Conservation (phyloP, 2,329 filamentous ascomycete species). For the Triangularia verruculosa region DNA sequence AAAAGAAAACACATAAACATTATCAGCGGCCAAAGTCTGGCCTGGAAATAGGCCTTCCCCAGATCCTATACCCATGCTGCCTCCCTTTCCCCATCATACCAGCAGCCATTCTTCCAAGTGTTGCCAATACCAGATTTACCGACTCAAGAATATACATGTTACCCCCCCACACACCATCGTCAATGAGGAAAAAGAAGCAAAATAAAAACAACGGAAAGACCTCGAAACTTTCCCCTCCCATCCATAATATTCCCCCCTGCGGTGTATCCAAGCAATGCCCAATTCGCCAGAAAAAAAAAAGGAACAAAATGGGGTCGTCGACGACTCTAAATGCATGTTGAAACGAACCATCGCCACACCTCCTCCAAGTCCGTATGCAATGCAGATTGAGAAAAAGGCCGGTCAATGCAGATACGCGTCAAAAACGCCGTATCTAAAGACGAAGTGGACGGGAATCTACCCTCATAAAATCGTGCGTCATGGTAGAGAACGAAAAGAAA, state of each 20-base stretch:
- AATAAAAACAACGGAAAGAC: neutral
- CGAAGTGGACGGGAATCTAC: neutral
- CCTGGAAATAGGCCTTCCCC: constrained; percentile 6
- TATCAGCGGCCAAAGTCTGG: constrained; percentile 13
- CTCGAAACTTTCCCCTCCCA: neutral
- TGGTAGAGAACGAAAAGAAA: neutral
- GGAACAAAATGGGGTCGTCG: too few relatives aligned
- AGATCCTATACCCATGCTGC: neutral
- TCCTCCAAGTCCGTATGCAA: too few relatives aligned
- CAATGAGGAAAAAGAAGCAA: neutral
- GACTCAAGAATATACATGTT: neutral
- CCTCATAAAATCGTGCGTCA: neutral
- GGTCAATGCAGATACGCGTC: too few relatives aligned
- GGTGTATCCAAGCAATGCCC: neutral
- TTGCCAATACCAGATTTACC: neutral
- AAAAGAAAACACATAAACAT: constrained; percentile 20
- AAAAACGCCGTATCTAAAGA: neutral
- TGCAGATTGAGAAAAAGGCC: too few relatives aligned
- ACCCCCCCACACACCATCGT: neutral
- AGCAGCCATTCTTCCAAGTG: neutral
- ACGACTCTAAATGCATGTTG: too few relatives aligned
- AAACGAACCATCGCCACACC: too few relatives aligned
- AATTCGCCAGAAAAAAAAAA: neutral
- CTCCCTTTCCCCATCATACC: too few relatives aligned
- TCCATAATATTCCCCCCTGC: neutral